Conservation (phyloP, 768 basidiomycete genomes). For the Collybia sordida region DNA sequence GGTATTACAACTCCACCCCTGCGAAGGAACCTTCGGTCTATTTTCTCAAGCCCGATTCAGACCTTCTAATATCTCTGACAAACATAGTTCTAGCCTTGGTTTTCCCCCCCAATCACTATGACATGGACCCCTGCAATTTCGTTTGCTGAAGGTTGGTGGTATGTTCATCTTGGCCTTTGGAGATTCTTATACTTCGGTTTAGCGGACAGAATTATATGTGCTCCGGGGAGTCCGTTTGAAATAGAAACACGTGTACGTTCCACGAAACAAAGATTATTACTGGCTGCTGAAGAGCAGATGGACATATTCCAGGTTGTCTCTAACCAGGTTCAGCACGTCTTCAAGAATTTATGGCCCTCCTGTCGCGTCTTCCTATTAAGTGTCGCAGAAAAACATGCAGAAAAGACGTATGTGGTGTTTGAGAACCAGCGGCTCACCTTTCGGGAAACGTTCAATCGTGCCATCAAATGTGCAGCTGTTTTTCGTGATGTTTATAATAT, state of each 20-base stretch:
- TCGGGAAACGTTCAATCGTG: constrained; percentile 33
- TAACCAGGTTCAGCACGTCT: constrained; percentile 40
- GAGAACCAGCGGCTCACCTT: constrained; percentile 46
- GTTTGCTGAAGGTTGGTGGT: too few species aligned
- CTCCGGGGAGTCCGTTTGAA: constrained; percentile 38
- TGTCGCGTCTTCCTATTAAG: constrained; percentile 49
- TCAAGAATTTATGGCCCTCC: constrained; percentile 51
- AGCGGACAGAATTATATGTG: constrained; percentile 34
- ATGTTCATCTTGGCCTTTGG: too few species aligned
- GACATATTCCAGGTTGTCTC: too few species aligned
- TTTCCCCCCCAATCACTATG: too few species aligned
- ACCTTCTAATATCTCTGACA: too few species aligned
- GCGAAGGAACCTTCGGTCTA: too few species aligned
- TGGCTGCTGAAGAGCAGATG: too few species aligned
- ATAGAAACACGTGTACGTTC: constrained; percentile 39
- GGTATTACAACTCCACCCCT: too few species aligned
- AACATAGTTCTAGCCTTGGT: too few species aligned
- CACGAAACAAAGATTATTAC: constrained; percentile 20
- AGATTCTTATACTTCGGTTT: background rate
- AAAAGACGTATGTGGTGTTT: constrained; percentile 48
- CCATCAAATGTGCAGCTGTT: constrained; percentile 34
- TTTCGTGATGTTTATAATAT: constrained; percentile 43
- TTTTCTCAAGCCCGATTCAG: too few species aligned
- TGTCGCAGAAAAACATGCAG: constrained; percentile 29
- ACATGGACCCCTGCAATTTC: too few species aligned